Evolutionary conservation across 1,139 yeast genomes (phyloP).

Genomic region (Wickerhamomyces sp.): DNA sequence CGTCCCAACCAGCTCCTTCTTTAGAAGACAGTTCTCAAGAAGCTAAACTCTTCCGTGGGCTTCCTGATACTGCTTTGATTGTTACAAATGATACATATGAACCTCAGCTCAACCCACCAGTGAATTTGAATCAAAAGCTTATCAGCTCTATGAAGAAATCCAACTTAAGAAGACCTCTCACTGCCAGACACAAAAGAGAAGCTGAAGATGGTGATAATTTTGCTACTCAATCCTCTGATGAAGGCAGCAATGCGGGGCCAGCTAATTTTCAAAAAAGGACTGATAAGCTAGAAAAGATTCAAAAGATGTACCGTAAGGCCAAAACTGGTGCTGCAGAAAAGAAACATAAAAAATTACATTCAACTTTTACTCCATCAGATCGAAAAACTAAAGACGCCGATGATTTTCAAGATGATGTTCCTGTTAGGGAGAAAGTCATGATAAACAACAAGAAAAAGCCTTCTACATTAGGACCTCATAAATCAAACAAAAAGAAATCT

Average conservation of each 20-base stretch:
- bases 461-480: conserved; percentile 1
- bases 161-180: conserved; percentile 1
- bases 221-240: background rate
- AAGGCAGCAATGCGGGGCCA: background rate
- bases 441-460: conserved; percentile 3
- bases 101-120: background rate
- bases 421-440: conserved; percentile 1
- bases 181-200: too few relatives aligned
- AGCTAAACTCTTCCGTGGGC: background rate
- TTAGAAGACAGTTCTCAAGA: background rate
- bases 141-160: conserved; percentile 5
- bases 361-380: conserved; percentile 6
- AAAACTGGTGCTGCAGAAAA: conserved; percentile 4
- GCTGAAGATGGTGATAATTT: background rate
- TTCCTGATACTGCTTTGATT: background rate
- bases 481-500: background rate
- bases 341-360: conserved; percentile 1
- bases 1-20: background rate
- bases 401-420: background rate
- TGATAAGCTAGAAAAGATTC: too few relatives aligned
- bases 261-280: background rate
- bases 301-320: conserved; percentile 4
- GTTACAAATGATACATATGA: background rate
- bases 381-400: background rate
- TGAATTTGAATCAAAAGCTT: conserved; percentile 1